These are phyloP conservation scores for Termitomyces sp. DNA, from an alignment of 768 basidiomycete species.

Conservation along the genomic window DNA sequence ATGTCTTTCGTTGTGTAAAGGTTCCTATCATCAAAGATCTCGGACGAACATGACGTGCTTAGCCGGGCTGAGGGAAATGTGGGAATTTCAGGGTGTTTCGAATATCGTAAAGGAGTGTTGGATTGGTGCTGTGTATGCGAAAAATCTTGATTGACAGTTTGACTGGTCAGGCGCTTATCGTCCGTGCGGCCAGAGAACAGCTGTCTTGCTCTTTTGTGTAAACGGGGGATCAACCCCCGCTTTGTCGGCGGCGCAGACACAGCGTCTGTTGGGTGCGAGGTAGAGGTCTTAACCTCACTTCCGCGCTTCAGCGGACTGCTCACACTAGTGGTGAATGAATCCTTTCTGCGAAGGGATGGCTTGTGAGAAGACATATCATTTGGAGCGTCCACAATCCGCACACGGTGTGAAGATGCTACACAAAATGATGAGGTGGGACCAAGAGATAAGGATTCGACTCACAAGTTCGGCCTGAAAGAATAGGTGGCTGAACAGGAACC, in stretches of 20 bases:
- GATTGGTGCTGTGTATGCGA: slow-evolving; percentile 4
- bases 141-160: slow-evolving; percentile 13
- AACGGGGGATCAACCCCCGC: slow-evolving; percentile 24
- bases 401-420: background rate
- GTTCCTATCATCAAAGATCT: slow-evolving; percentile 48
- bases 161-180: slow-evolving; percentile 14
- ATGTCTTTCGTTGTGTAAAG: slow-evolving; percentile 51
- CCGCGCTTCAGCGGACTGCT: slow-evolving; percentile 32
- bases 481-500: slow-evolving; percentile 23
- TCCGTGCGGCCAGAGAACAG: slow-evolving; percentile 22
- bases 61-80: slow-evolving; percentile 17
- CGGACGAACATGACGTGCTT: slow-evolving; percentile 20
- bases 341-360: slow-evolving; percentile 17
- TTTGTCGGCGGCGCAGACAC: slow-evolving; percentile 13
- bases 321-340: slow-evolving; percentile 24
- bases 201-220: slow-evolving; percentile 27
- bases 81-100: slow-evolving; percentile 12
- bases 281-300: slow-evolving; percentile 25
- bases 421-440: background rate
- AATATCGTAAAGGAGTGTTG: slow-evolving; percentile 9
- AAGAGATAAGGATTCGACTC: background rate
- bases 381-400: slow-evolving; percentile 7
- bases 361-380: slow-evolving; percentile 6
- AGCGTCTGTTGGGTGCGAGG: background rate
- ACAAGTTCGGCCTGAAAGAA: slow-evolving; percentile 18